Evolutionary conservation across 306 rosid genomes (phyloP).

Genomic region (Oxytropis ochrocephala): DNA sequence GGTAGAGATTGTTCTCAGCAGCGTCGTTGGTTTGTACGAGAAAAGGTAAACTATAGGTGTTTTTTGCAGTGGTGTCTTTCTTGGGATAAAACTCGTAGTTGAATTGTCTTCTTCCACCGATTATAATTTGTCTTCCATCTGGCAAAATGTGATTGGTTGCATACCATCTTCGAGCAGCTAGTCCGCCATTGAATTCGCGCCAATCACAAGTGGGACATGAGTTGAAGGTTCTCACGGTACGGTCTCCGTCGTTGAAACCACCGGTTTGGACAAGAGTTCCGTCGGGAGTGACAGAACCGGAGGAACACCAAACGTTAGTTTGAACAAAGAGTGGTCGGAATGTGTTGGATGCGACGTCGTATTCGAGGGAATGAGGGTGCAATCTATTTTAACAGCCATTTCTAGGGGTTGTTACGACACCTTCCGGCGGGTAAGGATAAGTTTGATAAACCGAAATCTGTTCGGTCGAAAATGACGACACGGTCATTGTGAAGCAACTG

Average conservation of each 20-base stretch:
- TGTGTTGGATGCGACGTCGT: too few relatives aligned
- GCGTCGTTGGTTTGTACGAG: constrained; percentile 42
- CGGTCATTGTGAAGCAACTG: constrained; percentile 68
- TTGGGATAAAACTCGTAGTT: constrained; percentile 75
- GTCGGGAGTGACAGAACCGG: too few relatives aligned
- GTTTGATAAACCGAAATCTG: constrained; percentile 74
- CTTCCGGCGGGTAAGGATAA: constrained; percentile 29
- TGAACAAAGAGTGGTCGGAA: too few relatives aligned
- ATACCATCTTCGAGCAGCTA: too few relatives aligned
- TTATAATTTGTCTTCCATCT: constrained; percentile 50
- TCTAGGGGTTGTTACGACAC: constrained; percentile 46
- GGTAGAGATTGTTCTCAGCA: constrained; percentile 62
- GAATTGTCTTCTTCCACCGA: constrained; percentile 54
- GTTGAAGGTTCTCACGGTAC: too few relatives aligned
- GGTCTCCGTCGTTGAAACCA: too few relatives aligned
- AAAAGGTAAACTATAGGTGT: constrained; percentile 30
- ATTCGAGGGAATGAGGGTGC: constrained; percentile 88
- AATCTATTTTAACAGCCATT: constrained; percentile 37
- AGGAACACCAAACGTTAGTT: too few relatives aligned
- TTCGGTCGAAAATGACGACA: constrained; percentile 64
- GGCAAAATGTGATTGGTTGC: too few relatives aligned
- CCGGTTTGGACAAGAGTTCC: too few relatives aligned
- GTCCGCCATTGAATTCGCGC: too few relatives aligned
- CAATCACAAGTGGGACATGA: too few relatives aligned
- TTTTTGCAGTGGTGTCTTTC: not conserved